Conservation (phyloP, 768 basidiomycete species). For the Leccinum incarnatum region DNA sequence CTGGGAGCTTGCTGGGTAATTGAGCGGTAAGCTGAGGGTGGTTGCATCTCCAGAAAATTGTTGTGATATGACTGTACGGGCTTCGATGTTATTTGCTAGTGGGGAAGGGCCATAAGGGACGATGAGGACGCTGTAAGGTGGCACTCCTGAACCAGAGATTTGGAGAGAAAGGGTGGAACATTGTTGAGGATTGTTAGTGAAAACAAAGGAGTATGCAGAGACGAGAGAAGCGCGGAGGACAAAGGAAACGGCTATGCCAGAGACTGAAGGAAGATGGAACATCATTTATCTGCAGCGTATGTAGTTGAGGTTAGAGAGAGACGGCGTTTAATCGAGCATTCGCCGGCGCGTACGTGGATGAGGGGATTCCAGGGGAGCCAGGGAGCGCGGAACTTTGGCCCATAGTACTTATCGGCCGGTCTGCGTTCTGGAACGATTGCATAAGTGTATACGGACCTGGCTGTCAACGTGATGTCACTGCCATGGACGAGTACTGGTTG, state of each 20-base stretch:
- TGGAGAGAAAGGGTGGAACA: neutral
- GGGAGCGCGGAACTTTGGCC: neutral
- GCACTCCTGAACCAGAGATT: neutral
- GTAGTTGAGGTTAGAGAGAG: neutral
- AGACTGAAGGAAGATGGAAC: neutral
- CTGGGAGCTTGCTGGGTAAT: neutral
- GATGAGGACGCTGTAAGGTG: neutral
- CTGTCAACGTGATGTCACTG: neutral
- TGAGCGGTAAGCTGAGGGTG: neutral
- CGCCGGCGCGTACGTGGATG: neutral
- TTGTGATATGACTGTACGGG: neutral
- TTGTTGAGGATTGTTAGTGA: neutral
- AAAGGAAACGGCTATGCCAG: neutral
- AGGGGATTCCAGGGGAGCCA: neutral
- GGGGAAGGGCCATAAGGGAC: neutral
- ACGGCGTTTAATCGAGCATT: neutral
- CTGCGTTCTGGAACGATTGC: neutral
- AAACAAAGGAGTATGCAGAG: neutral
- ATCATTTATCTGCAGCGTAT: neutral
- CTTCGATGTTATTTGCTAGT: neutral
- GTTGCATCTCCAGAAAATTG: neutral
- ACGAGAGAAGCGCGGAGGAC: neutral
- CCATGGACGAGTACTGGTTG: neutral
- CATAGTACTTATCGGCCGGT: neutral
- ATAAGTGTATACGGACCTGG: neutral